These are phyloP conservation scores for Pseudonitzschia multiseries DNA, from an alignment of 108 stramenopile genomes.

Conservation along the genomic window DNA sequence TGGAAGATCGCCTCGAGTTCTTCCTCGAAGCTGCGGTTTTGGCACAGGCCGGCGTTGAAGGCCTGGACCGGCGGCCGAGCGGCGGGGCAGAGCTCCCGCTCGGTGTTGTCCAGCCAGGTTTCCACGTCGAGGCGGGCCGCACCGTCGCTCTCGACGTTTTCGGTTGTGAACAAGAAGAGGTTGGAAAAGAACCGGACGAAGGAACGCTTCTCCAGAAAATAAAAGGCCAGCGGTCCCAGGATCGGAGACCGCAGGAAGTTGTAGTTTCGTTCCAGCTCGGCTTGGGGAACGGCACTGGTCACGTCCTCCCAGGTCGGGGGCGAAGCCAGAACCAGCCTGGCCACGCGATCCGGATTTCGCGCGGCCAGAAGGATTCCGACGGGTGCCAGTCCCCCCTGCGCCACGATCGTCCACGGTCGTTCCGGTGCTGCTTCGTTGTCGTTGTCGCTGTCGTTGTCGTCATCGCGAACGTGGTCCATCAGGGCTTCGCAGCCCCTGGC, in stretches of 20 bases:
- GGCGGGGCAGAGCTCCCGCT: conserved; percentile 20
- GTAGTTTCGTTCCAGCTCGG: conserved; percentile 56
- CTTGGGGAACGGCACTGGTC: conserved; percentile 48
- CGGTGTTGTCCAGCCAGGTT: conserved; percentile 52
- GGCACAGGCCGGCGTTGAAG: conserved; percentile 70
- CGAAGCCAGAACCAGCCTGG: conserved; percentile 49
- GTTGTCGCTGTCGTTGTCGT: neutral
- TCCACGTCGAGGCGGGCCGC: neutral
- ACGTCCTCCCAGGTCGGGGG: conserved; percentile 63
- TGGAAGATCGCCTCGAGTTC: conserved; percentile 49
- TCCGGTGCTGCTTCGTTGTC: neutral
- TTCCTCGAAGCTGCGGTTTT: conserved; percentile 50
- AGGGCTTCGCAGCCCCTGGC: conserved; percentile 56
- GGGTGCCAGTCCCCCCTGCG: conserved; percentile 69
- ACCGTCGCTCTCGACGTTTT: conserved; percentile 40
- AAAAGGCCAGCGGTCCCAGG: conserved; percentile 53
- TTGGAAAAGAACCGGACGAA: conserved; percentile 70
- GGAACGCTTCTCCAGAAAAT: conserved; percentile 46
- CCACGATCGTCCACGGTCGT: conserved; percentile 45
- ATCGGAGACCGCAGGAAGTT: conserved; percentile 49
- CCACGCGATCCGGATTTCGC: conserved; percentile 45
- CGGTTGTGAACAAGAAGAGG: conserved; percentile 47
- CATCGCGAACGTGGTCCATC: conserved; percentile 20
- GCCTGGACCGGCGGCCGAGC: conserved; percentile 53
- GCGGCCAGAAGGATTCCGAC: conserved; percentile 59